Evolutionary conservation across 345 rosid genomes (phyloP), one percentile per base, ranked within the genome.

Genomic region (Hibiscus syriacus): DNA sequence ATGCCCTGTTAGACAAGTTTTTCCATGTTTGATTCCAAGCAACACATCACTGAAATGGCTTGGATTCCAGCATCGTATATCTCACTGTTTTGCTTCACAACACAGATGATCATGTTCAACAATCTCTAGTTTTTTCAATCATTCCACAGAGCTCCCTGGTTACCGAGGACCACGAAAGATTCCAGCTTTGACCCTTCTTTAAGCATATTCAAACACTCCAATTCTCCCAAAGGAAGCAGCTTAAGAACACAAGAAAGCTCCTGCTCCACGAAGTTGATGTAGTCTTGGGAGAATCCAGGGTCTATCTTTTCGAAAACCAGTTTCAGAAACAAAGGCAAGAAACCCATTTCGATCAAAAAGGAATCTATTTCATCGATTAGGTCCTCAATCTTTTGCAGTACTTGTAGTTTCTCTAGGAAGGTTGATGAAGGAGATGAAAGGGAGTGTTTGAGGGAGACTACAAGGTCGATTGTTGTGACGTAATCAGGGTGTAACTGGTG

Each of bases 41-140:
- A 79, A 65, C 79, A 79, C 43, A 84, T 55, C 59, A 75, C 83
- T 23, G 74, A 76, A 72, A 84, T 59, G 50, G 87, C 84, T 52
- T 38, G 66, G 59, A 84, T 63, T 48, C 75, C 83, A 0, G 77
- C 68, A 2, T 78, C 79, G 0, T 80, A 49, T 38, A 64, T 72
- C 48, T 70, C 78, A 4, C 65, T 49, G 5, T 55, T 59, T 8
- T 73, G 76, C 25, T 67, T 67, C 53, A 81, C 66, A 5, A 73
- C 74, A 26, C 17, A 72, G 62, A 81, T 16, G 10, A 86, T 46
- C 16, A 45, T 66, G 0, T 36, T 39, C 43, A 77, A 59, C 41
- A 86, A 53, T 45, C 32, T 43, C 0, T 5, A 46, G 55, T 62
- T 61, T 26, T 70, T 29, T 50, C 81, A 3, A 86, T 62, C 61